These are phyloP conservation scores for Persicaria maculosa DNA, from an alignment of 148 eudicot genomes.

Conservation along the genomic window DNA sequence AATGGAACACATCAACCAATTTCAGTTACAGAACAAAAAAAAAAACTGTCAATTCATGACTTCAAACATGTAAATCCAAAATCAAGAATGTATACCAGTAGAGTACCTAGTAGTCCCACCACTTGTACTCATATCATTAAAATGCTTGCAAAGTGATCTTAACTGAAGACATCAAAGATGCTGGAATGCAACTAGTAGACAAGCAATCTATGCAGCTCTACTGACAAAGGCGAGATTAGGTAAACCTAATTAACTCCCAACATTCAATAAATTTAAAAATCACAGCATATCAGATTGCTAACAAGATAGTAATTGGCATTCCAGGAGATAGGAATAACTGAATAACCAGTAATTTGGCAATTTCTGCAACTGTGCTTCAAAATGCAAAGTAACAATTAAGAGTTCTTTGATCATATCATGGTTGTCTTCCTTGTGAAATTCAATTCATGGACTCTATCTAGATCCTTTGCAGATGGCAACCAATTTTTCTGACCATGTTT, in stretches of 20 bases:
- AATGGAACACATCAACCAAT: neutral
- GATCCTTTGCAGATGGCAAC: neutral
- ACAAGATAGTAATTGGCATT: neutral
- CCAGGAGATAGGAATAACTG: neutral
- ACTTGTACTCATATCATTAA: no score
- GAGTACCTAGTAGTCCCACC: neutral
- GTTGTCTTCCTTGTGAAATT: neutral
- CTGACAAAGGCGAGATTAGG: neutral
- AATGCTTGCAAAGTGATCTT: neutral
- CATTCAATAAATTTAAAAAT: neutral
- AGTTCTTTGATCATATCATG: no score
- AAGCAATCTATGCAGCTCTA: neutral
- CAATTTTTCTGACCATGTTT: no score
- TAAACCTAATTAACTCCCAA: neutral
- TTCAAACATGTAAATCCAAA: neutral
- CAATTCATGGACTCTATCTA: neutral
- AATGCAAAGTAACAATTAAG: no score
- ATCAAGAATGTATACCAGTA: no score
- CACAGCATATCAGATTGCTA: neutral
- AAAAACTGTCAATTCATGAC: neutral
- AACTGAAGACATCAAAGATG: neutral
- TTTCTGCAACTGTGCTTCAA: neutral
- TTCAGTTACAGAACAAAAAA: neutral
- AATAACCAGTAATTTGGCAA: neutral
- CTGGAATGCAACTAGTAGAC: neutral